Percentiles rank a stretch among this genome's conserved stretches.
These are phyloP conservation scores for Vitis cinerea DNA, from an alignment of 164 flowering plant species.

Conservation along the genomic window DNA sequence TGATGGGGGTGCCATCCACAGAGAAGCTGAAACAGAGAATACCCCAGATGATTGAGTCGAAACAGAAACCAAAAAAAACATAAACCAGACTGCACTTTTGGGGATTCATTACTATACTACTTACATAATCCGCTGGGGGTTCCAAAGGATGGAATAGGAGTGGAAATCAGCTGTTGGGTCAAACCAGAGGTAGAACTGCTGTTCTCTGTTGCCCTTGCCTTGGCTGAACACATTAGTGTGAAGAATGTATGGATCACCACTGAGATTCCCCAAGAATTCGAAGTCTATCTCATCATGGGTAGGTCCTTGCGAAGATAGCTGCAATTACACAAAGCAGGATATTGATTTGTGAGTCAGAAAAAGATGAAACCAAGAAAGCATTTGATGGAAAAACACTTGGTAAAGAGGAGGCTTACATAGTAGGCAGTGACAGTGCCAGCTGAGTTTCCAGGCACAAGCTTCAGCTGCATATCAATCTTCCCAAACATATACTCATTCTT, in stretches of 20 bases:
- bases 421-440: conserved; percentile 49
- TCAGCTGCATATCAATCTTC: conserved; percentile 45
- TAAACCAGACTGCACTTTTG: not conserved
- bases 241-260: conserved; percentile 49
- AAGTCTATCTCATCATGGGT: conserved; percentile 34
- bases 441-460: conserved; percentile 40
- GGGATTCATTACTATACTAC: not conserved
- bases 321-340: not conserved
- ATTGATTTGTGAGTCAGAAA: too few relatives aligned
- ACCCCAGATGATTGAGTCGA: not conserved
- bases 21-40: conserved; percentile 23
- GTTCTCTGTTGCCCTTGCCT: conserved; percentile 53
- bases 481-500: conserved; percentile 22
- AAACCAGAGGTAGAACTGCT: conserved; percentile 59
- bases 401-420: conserved; percentile 12
- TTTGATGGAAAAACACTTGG: too few relatives aligned
- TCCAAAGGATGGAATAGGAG: conserved; percentile 38
- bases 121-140: conserved; percentile 31
- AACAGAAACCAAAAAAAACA: not conserved
- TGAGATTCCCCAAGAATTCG: conserved; percentile 36
- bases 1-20: conserved; percentile 38
- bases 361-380: too few relatives aligned
- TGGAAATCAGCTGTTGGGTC: conserved; percentile 56
- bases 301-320: conserved; percentile 30
- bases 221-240: conserved; percentile 45